Evolutionary conservation across 768 basidiomycete genomes (phyloP).

Genomic region (Boletus rex-veris): DNA sequence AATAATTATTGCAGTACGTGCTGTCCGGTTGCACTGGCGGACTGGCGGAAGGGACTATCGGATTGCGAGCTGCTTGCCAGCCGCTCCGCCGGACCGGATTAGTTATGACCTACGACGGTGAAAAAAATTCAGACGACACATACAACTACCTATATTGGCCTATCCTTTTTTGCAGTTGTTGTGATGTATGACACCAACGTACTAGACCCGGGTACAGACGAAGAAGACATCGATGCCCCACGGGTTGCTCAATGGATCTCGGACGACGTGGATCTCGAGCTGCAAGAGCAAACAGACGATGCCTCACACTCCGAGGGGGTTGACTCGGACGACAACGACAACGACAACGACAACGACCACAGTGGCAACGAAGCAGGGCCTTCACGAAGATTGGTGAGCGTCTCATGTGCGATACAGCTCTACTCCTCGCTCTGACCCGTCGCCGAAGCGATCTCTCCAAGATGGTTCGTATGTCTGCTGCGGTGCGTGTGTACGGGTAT

Average conservation of each 20-base stretch:
- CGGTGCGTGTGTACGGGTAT: neutral
- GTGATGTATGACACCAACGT: constrained; percentile 22
- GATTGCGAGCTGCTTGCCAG: too few relatives aligned
- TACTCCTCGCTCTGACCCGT: neutral
- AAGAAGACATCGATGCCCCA: constrained; percentile 40
- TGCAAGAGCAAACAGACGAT: constrained; percentile 10
- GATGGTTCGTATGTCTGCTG: constrained; percentile 16
- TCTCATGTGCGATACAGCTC: neutral
- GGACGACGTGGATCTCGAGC: constrained; percentile 43
- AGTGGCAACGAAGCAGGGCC: constrained; percentile 1
- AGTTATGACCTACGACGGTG: too few relatives aligned
- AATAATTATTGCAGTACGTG: too few relatives aligned
- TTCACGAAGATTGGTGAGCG: constrained; percentile 17
- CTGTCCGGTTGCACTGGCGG: too few relatives aligned
- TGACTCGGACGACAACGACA: neutral
- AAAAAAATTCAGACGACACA: too few relatives aligned
- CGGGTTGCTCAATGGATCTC: constrained; percentile 57
- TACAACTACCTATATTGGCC: neutral
- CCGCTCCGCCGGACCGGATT: too few relatives aligned
- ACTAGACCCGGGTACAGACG: constrained; percentile 2
- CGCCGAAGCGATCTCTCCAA: constrained; percentile 27
- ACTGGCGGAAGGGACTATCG: too few relatives aligned
- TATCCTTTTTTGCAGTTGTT: neutral
- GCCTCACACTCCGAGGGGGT: constrained; percentile 13
- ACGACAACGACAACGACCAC: neutral